Evolutionary conservation across 164 flowering plant genomes (phyloP).

Genomic region (Aristolochia californica): DNA sequence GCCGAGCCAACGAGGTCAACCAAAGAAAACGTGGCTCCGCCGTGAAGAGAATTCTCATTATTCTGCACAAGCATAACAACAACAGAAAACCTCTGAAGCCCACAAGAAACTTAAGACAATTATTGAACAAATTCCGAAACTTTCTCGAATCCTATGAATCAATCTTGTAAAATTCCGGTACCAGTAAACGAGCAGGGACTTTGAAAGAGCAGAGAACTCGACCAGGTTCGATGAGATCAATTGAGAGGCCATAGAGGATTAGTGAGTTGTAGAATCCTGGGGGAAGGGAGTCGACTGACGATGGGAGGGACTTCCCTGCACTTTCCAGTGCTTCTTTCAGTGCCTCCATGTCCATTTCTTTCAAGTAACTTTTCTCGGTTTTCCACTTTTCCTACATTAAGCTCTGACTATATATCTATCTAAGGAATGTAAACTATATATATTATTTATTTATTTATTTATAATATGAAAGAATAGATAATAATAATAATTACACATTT

Average conservation of each 20-base stretch:
- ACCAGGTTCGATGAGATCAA: conserved; percentile 12
- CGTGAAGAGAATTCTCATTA: conserved; percentile 9
- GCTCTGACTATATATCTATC: too few relatives aligned
- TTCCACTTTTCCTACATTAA: too few relatives aligned
- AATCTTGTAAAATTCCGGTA: not conserved
- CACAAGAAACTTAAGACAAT: not conserved
- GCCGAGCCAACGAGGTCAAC: conserved; percentile 14
- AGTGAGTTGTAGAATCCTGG: conserved; percentile 5
- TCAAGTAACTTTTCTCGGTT: too few relatives aligned
- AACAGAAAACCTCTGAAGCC: not conserved
- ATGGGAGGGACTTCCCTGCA: conserved; percentile 2
- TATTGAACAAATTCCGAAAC: not conserved
- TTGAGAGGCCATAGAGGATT: conserved; percentile 5
- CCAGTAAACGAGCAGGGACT: conserved; percentile 8
- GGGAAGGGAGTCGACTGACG: conserved; percentile 1
- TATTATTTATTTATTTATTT: too few relatives aligned
- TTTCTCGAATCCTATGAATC: too few relatives aligned
- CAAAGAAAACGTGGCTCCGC: conserved; percentile 14
- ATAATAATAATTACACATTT: too few relatives aligned
- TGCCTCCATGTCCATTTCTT: conserved; percentile 6
- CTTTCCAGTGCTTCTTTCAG: conserved; percentile 3
- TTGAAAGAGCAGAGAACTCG: conserved; percentile 12
- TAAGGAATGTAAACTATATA: too few relatives aligned
- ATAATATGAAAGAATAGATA: too few relatives aligned
- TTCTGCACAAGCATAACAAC: conserved; percentile 4